Percentiles rank a stretch among this genome's conserved stretches.
Conservation (phyloP, 352 stramenopile genomes). For the Phytopythium sindhum region DNA sequence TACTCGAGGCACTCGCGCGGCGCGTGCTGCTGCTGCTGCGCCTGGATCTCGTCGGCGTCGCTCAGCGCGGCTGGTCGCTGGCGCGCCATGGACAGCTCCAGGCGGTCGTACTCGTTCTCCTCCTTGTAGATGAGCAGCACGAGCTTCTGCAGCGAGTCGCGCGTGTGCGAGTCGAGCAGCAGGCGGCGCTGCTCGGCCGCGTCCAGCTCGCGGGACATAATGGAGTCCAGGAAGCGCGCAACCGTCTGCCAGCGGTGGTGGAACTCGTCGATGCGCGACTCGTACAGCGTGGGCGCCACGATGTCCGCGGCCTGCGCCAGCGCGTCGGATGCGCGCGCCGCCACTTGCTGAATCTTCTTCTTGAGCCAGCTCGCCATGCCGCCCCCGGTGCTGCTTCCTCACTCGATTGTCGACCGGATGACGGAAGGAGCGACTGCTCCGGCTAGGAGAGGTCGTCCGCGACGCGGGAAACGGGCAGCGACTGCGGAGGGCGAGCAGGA, state of each 20-base stretch:
- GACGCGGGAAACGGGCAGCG: background rate
- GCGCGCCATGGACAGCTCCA: conserved; percentile 51
- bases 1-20: conserved; percentile 80
- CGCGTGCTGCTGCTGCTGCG: conserved; percentile 23
- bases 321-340: conserved; percentile 62
- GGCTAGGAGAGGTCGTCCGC: background rate
- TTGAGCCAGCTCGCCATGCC: conserved; percentile 63
- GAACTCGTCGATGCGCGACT: conserved; percentile 82
- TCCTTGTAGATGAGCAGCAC: conserved; percentile 86
- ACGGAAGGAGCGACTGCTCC: background rate
- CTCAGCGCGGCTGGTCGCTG: conserved; percentile 19
- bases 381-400: background rate
- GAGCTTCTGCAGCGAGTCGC: conserved; percentile 81
- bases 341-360: conserved; percentile 75
- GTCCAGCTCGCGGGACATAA: conserved; percentile 64
- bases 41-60: conserved; percentile 17
- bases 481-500: background rate
- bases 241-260: conserved; percentile 81
- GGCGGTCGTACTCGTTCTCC: conserved; percentile 68
- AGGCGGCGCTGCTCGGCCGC: conserved; percentile 67
- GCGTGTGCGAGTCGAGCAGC: conserved; percentile 75
- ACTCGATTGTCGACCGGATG: background rate
- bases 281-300: conserved; percentile 77
- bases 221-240: conserved; percentile 69
- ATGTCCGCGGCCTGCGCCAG: conserved; percentile 77